A percentile compares a stretch with the other conserved stretches of the same genome.
phyloP scores from a whole-genome alignment of 139 green algal genomes.

The Auxenochlorella pyrenoidosa region DNA sequence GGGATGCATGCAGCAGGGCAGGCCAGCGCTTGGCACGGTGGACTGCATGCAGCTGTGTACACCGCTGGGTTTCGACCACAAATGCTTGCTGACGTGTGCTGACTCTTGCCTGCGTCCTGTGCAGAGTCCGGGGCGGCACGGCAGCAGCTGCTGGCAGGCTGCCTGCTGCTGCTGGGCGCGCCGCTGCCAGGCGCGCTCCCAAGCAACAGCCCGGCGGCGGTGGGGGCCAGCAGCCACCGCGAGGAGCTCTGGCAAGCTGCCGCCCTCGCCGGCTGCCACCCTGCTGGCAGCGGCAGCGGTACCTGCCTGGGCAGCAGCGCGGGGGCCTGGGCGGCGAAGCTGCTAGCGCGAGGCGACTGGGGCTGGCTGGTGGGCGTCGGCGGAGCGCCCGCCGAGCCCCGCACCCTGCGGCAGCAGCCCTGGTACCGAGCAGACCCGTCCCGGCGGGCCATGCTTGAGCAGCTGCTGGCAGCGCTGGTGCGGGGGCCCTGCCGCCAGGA shows the following conservation, averaged over 20 bases:
- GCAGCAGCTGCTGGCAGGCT: conserved; percentile 60
- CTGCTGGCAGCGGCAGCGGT: neutral
- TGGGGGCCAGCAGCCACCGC: neutral
- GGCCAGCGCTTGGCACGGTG: too few species aligned
- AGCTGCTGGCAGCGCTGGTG: conserved; percentile 38
- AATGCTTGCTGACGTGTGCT: too few species aligned
- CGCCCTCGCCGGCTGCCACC: conserved; percentile 37
- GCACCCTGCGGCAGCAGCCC: neutral
- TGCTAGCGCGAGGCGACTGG: neutral
- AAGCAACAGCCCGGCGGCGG: conserved; percentile 43
- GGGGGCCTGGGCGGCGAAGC: neutral
- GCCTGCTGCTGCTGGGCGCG: conserved; percentile 67
- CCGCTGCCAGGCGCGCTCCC: conserved; percentile 43
- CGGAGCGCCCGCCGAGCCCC: neutral
- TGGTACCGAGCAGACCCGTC: conserved; percentile 34
- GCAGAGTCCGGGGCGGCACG: conserved; percentile 37
- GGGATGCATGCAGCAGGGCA: neutral
- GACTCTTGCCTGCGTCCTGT: neutral
- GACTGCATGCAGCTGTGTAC: too few species aligned
- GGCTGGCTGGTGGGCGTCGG: neutral
- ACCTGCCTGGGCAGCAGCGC: neutral
- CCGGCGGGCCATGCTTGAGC: conserved; percentile 38
- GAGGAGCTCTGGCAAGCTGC: conserved; percentile 41
- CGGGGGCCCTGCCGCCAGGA: conserved; percentile 11
- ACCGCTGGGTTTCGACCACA: too few species aligned